Base-by-base conservation (phyloP, 2,329 filamentous ascomycete species). In the Claviceps capensis region DNA sequence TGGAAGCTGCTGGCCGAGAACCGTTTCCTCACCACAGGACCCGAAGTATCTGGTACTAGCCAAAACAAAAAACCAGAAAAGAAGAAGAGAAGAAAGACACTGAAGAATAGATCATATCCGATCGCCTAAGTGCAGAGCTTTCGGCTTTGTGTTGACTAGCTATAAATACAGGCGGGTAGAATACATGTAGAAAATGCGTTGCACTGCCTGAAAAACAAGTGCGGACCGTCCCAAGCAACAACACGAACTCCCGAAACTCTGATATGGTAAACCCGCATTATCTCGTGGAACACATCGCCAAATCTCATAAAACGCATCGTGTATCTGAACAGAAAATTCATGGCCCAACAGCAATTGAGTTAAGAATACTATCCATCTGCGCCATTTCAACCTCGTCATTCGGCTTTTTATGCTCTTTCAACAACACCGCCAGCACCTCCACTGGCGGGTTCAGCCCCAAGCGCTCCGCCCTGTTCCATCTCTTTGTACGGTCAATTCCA, bases 21-120 rank as follows among this genome's bases (percentile, higher is more conserved):
- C 73, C 71, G 42, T 59, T 69, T 47, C 87, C 88, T 5, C 89
- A 95, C 68, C 90, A 96, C 69, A 77, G 90, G 57, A 95, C 90
- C 44, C 79, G 90, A 64, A 94, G 88, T 63, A 95, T 96, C 55
- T 96, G 90, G 90, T 96, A 96, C 67, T 96, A 69, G 51, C 56
- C 50, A 16, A 9, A 23, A 7, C 13, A 16, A 14, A 34, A 7
- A 7, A 37, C 5, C 2, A 47, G 23, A 42, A 42, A 42, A 42
- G 11, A 42, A 45, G 22, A 45, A n/a, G 17, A n/a, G 34, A 37
- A 19, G 41, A 26, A 11, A 30, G 30, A 11, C 30, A 30, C 30
- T 4, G 30, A 30, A 50, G 47, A 50, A n/a, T 48, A 51, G 38
- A 48, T 14, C 30, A 26, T 47, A 34, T 17, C 34, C 17, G 43